Base-by-base conservation (phyloP, 2,329 filamentous ascomycete genomes). In the Microsporum canis region DNA sequence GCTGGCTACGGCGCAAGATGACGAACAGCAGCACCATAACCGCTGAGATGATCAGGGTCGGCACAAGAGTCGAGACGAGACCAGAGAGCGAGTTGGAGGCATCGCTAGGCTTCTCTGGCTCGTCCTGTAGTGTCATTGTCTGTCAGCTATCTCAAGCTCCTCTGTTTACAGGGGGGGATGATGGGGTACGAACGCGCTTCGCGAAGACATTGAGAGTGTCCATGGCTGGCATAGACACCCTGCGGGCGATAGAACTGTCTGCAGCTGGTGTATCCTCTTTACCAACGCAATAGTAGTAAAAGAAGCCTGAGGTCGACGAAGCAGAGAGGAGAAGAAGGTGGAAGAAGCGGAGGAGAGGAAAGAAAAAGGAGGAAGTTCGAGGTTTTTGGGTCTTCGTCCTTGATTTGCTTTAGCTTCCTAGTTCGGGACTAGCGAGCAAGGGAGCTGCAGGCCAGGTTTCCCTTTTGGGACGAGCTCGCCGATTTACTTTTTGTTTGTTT, bases 21-120 rank as follows among this genome's bases (percentile, higher is more conserved):
- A 82, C 65, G 69, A 83, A 83, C 47, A 75, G 59, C n/a, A 78
- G 41, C 39, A 80, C 72, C 68, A 81, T 78, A 10, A 69, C 72
- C n/a, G 68, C 72, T 29, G 78, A 71, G 55, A 78, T 65, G 23
- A 78, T 65, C 10, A 79, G 67, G 33, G 79, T 75, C 5, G 77
- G 76, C 17, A 80, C 66, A 45, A 83, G 70, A 12, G 79, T 80
- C 45, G 77, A 73, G 34, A 83, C 63, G 58, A 83, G 70, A 14
- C 75, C 77, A 5, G 76, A 78, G 14, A 74, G 68, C 3, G 77
- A 67, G 56, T 65, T 66, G 53, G 63, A 66, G n/a, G 60, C 47
- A 7, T 57, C 23, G 34, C 64, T 45, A 8, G 61, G 58, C 33
- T 62, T 58, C 14, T 63, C 59, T 12, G 47, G 39, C 23, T 63